Base-by-base conservation (phyloP, 108 stramenopile genomes). In the Cyclotella baltica region DNA sequence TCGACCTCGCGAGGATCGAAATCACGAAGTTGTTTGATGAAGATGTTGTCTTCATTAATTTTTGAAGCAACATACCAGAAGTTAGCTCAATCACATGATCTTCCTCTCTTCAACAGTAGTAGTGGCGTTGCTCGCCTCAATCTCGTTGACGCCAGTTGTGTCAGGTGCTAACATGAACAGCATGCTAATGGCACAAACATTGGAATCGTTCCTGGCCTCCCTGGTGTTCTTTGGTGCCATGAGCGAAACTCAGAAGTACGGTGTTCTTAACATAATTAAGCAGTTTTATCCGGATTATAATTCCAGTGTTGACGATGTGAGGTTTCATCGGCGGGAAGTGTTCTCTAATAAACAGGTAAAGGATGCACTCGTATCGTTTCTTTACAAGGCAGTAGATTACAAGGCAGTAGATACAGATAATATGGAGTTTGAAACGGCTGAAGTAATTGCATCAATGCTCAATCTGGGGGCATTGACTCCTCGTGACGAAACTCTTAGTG, bases 101-200 rank as follows among this genome's bases (percentile, higher is more conserved):
- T n/a, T n/a, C 20, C 13, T 13, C 3, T n/a, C 34, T 11, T 25
- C 40, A 11, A 6, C 63, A 8, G 63, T 22, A 18, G 23, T 40
- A 0, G 6, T 30, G 40, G 22, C 40, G 2, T 27, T 57, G 56
- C 4, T 25, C n/a, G 2, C 27, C 2, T 28, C 23, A 16, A 15
- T 64, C 20, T 15, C 2, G 10, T 62, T 27, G 4, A 43, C 38
- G 6, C 13, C 63, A 33, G 0, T 46, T 25, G 63, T 40, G 46
- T 46, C 43, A 27, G 73, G 52, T 10, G 71, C 71, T 69, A 40
- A 25, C 20, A 70, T 72, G 76, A 47, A 37, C 33, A 52, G 62
- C 61, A 77, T 77, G 76, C 59, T 77, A 30, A 77, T 77, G 76
- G 69, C 38, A 3, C 46, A 62, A 62, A 77, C 38, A 16, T 70